Conservation (phyloP, 1,284 basidiomycete species). For the Polyporus tsugae region DNA sequence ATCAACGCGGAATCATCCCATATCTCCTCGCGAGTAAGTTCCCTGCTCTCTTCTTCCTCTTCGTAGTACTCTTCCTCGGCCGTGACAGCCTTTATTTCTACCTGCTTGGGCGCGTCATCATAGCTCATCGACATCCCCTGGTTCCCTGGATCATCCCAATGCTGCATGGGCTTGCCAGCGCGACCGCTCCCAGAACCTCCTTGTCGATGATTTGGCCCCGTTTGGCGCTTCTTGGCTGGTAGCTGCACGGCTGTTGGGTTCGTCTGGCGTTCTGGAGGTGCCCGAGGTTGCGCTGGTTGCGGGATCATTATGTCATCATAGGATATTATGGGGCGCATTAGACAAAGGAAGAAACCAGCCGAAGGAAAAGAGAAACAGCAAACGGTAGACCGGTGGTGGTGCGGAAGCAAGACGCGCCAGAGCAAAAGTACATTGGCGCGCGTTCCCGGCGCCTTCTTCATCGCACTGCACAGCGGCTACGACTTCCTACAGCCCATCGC, state of each 20-base stretch:
- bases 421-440: background rate
- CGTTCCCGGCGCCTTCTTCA: too few relatives aligned
- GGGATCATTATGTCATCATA: constrained; percentile 43
- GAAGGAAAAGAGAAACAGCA: background rate
- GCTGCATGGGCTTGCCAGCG: constrained; percentile 39
- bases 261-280: background rate
- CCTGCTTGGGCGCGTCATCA: constrained; percentile 38
- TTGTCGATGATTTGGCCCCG: constrained; percentile 31
- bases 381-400: background rate
- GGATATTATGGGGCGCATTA: constrained; percentile 41
- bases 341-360: background rate
- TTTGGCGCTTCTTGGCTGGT: constrained; percentile 41
- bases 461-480: too few relatives aligned
- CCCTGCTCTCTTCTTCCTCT: constrained; percentile 58
- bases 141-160: constrained; percentile 56
- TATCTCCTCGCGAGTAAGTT: constrained; percentile 74
- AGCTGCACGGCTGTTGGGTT: constrained; percentile 29
- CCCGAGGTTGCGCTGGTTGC: constrained; percentile 9
- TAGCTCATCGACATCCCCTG: constrained; percentile 42
- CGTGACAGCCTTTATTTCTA: constrained; percentile 16
- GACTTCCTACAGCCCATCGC: too few relatives aligned
- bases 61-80: constrained; percentile 38
- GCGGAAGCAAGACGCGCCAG: background rate
- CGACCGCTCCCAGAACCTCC: constrained; percentile 23
- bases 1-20: constrained; percentile 87